A percentile compares a stretch with the other conserved stretches of the same genome.
phyloP scores from a whole-genome alignment of 1,284 basidiomycete genomes.

The Thecaphora frezii region DNA sequence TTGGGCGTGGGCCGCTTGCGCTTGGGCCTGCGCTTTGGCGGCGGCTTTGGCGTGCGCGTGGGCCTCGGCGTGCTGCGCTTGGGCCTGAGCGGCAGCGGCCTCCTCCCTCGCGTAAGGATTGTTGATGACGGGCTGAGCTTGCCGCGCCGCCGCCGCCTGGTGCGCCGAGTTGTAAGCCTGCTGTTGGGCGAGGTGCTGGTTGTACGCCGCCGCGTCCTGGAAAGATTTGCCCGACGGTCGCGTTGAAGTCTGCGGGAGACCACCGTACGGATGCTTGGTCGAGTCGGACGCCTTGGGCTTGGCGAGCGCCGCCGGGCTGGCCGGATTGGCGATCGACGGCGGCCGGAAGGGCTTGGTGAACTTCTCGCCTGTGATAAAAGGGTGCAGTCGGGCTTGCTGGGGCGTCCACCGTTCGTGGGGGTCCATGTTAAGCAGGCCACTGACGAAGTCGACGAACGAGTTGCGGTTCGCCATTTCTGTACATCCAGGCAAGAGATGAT shows the following conservation, averaged over 20 bases:
- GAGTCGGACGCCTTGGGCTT: conserved; percentile 18
- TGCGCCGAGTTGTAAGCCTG: conserved; percentile 77
- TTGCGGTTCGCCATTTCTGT: conserved; percentile 88
- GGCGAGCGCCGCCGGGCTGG: conserved; percentile 10
- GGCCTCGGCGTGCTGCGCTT: conserved; percentile 12
- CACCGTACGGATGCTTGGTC: conserved; percentile 89
- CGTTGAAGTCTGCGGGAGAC: conserved; percentile 72
- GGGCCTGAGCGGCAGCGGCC: conserved; percentile 11
- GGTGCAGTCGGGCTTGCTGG: conserved; percentile 90
- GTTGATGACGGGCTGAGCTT: conserved; percentile 56
- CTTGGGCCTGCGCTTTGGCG: conserved; percentile 42
- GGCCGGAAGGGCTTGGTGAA: conserved; percentile 63
- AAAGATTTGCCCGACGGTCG: conserved; percentile 70
- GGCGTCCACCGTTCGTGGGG: conserved; percentile 95
- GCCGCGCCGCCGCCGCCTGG: conserved; percentile 32
- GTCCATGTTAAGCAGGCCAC: conserved; percentile 89
- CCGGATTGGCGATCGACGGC: conserved; percentile 19
- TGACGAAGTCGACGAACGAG: conserved; percentile 96
- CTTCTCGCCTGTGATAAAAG: conserved; percentile 97
- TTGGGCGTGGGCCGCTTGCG: conserved; percentile 35
- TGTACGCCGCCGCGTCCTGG: conserved; percentile 89
- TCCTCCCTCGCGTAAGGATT: conserved; percentile 49
- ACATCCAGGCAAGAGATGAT: too few species aligned
- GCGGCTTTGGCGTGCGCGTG: conserved; percentile 31
- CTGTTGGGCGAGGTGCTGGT: conserved; percentile 89